Evolutionary conservation across 768 basidiomycete genomes (phyloP).

Genomic region (Lentinus brumalis): DNA sequence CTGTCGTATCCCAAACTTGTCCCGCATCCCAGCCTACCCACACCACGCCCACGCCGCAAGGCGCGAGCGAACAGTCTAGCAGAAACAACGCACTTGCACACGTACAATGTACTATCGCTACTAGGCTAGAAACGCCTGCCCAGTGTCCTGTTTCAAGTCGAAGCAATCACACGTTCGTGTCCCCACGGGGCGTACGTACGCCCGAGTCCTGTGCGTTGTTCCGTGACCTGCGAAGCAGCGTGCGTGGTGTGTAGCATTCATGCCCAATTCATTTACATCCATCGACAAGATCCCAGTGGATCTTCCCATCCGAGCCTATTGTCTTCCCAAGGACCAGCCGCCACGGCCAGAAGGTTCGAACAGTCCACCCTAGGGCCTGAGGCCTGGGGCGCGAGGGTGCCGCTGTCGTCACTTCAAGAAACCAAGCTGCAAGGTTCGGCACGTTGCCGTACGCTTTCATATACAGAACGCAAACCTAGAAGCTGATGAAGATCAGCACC

Average conservation of each 20-base stretch:
- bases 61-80: conserved; percentile 12
- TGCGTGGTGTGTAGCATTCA: too few species aligned
- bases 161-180: conserved; percentile 5
- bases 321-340: too few species aligned
- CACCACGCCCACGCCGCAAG: neutral
- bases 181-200: neutral
- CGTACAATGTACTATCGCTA: conserved; percentile 9
- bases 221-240: neutral
- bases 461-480: neutral
- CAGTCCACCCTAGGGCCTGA: neutral
- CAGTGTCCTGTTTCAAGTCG: conserved; percentile 2
- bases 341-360: neutral
- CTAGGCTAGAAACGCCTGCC: neutral
- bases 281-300: too few species aligned
- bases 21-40: neutral
- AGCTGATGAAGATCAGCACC: neutral
- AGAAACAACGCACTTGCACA: conserved; percentile 4
- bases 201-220: neutral
- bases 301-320: too few species aligned
- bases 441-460: neutral
- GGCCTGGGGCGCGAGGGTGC: neutral
- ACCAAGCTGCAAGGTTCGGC: neutral
- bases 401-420: neutral
- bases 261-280: too few species aligned
- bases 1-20: neutral